Evolutionary conservation across 2,329 filamentous ascomycete genomes (phyloP), one percentile per base, ranked within the genome.

Genomic region (Colletotrichum sp.): DNA sequence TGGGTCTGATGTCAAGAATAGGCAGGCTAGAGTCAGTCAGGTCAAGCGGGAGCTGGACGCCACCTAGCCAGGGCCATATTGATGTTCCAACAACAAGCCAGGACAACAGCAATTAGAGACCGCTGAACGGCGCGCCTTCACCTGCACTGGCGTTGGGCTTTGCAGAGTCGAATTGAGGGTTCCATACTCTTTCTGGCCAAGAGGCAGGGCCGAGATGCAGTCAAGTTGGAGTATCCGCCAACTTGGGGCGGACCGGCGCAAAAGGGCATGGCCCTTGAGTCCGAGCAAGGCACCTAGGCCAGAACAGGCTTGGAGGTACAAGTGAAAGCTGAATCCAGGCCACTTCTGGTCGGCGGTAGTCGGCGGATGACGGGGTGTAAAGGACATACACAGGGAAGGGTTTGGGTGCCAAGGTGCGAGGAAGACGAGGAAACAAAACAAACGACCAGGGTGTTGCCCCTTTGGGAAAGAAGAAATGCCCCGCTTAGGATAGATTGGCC

Each of bases 401-500:
- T 43, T 18, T 55, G 13, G 34, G 34, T 61, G 26, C 39, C 18
- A 64, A 68, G 68, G 32, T 48, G 65, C n/a, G 36, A 21, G n/a
- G 21, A 66, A 36, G 36, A 64, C 30, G 39, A 66, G 52, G 61
- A 74, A 72, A 74, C 68, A 43, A 72, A 72, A 60, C 66, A 71
- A 60, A 65, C 24, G 69, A 36, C 57, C 64, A 36, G 48, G 34
- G 43, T 16, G 5, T 14, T 32, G 67, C 70, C 71, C 7, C 48
- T 74, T 65, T 21, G 36, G 74, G 70, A 4, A 74, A 68, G 64
- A 55, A 6, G 16, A 14, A 30, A 12, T 16, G 43, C 57, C 64
- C 52, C 59, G 21, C 48, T 18, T 7, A 8, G 10, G 18, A 26
- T 28, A 12, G 5, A 30, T 7, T 14, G 48, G 39, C 57, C 26